A percentile compares a stretch with the other conserved stretches of the same genome.
phyloP scores from a whole-genome alignment of 352 stramenopile genomes.

The Phytophthora citrophthora region DNA sequence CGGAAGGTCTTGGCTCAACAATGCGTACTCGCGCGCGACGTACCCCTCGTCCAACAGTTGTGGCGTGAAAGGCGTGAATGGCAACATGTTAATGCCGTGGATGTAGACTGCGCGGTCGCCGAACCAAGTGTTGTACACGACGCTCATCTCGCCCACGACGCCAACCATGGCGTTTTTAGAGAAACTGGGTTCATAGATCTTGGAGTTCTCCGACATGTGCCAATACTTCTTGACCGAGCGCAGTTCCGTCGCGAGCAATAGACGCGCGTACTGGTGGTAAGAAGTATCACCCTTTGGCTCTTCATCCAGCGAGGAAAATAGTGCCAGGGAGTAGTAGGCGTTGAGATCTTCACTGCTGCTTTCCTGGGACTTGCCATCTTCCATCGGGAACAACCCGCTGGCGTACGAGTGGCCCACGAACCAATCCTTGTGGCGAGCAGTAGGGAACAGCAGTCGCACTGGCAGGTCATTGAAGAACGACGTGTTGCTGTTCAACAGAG shows the following conservation, averaged over 20 bases:
- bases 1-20: constrained; percentile 54
- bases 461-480: constrained; percentile 64
- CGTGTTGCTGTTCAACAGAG: constrained; percentile 47
- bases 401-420: constrained; percentile 97
- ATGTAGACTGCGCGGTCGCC: constrained; percentile 73
- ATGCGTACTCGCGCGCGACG: constrained; percentile 59
- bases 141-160: constrained; percentile 77
- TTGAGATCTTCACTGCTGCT: constrained; percentile 96
- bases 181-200: constrained; percentile 81
- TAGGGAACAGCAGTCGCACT: constrained; percentile 74
- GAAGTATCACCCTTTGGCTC: constrained; percentile 38
- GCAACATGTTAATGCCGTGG: constrained; percentile 87
- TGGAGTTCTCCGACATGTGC: constrained; percentile 90
- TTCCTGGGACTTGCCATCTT: constrained; percentile 96
- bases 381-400: constrained; percentile 94
- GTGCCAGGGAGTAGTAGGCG: constrained; percentile 95
- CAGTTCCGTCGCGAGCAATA: constrained; percentile 94
- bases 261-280: constrained; percentile 87
- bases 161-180: constrained; percentile 83
- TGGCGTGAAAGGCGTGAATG: constrained; percentile 77
- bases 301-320: constrained; percentile 79
- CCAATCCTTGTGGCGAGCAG: constrained; percentile 95
- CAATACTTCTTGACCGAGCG: constrained; percentile 96
- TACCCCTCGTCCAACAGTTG: constrained; percentile 67
- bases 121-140: constrained; percentile 89